A percentile compares a stretch with the other conserved stretches of the same genome.
phyloP scores from a whole-genome alignment of 106 monocot genomes.

The Alisma plantagoaquatica region DNA sequence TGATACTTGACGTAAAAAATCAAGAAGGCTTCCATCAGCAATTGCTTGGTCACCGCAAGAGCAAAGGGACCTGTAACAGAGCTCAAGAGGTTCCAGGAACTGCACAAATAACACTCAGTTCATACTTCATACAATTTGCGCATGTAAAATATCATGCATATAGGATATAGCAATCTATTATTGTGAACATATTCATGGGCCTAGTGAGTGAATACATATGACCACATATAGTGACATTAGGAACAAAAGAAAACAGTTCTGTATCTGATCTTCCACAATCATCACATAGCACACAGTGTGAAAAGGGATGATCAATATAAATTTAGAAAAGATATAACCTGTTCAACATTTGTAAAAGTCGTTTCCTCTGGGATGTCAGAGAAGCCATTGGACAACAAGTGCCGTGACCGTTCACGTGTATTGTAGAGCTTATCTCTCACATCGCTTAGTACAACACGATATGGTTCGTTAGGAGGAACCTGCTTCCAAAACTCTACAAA shows the following conservation, averaged over 20 bases:
- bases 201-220: too few relatives aligned
- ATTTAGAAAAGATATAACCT: slow-evolving; percentile 27
- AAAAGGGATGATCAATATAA: too few relatives aligned
- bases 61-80: slow-evolving; percentile 64
- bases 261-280: too few relatives aligned
- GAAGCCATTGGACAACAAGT: slow-evolving; percentile 55
- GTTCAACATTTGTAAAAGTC: slow-evolving; percentile 60
- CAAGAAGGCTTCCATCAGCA: slow-evolving; percentile 87
- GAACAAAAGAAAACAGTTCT: too few relatives aligned
- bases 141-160: too few relatives aligned
- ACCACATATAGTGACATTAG: too few relatives aligned
- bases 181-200: too few relatives aligned
- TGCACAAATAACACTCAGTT: too few relatives aligned
- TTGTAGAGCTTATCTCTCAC: slow-evolving; percentile 80
- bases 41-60: slow-evolving; percentile 63
- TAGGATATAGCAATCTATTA: too few relatives aligned
- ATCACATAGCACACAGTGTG: too few relatives aligned
- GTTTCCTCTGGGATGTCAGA: slow-evolving; percentile 76
- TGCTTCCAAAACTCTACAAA: slow-evolving; percentile 77
- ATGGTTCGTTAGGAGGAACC: slow-evolving; percentile 83
- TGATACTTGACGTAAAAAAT: slow-evolving; percentile 86
- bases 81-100: slow-evolving; percentile 78
- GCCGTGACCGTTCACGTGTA: slow-evolving; percentile 65
- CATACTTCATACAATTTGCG: too few relatives aligned
- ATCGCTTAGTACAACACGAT: slow-evolving; percentile 70